Conservation (phyloP, 2,329 filamentous ascomycete species). For the Colletotrichum abscissum region DNA sequence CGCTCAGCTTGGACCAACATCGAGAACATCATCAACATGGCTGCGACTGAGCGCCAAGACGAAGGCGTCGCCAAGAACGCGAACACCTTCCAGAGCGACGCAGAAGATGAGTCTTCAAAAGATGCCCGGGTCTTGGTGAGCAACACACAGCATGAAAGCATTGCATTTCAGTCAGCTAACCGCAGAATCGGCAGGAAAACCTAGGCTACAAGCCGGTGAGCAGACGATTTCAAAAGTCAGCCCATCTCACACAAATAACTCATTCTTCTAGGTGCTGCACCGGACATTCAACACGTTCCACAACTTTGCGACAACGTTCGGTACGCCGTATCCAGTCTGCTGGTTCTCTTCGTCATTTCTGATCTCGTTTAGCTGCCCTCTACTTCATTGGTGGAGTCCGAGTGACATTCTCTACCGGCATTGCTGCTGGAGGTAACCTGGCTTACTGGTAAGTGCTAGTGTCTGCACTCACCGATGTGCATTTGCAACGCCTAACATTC, state of each 20-base stretch:
- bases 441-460: conserved; percentile 63
- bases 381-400: conserved; percentile 71
- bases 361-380: conserved; percentile 59
- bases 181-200: conserved; percentile 1
- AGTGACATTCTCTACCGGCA: conserved; percentile 71
- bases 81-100: neutral
- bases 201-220: conserved; percentile 29
- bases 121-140: conserved; percentile 6
- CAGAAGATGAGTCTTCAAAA: neutral
- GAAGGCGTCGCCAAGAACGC: neutral
- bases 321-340: conserved; percentile 45
- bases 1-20: conserved; percentile 8
- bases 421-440: conserved; percentile 69
- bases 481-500: conserved; percentile 3
- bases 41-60: neutral
- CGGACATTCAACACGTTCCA: conserved; percentile 67
- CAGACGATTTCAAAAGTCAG: neutral
- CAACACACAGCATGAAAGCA: neutral
- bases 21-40: neutral
- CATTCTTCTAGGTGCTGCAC: conserved; percentile 59
- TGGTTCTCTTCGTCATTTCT: conserved; percentile 2
- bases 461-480: neutral
- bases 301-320: conserved; percentile 70
- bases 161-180: neutral
- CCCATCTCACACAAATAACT: neutral